These are phyloP conservation scores for Nematodospora valgi DNA, from an alignment of 805 yeast species.

Conservation along the genomic window DNA sequence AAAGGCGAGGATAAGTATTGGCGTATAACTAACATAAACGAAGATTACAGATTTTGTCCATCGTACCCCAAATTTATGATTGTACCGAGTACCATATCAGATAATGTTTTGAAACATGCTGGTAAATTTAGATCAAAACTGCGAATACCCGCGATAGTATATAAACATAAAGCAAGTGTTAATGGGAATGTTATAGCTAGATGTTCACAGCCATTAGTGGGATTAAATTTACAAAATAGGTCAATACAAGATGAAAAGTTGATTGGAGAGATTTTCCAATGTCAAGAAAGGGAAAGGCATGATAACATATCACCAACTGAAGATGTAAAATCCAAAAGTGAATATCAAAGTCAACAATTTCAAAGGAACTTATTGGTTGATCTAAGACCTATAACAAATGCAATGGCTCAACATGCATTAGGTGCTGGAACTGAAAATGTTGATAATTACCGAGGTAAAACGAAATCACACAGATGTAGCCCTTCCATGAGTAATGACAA, in stretches of 20 bases:
- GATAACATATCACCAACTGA: neutral
- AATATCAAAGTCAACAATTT: conserved; percentile 27
- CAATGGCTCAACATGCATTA: conserved; percentile 92
- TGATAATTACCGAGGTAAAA: conserved; percentile 66
- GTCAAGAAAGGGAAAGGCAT: conserved; percentile 41
- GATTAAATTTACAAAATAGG: conserved; percentile 73
- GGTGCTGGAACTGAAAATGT: conserved; percentile 98
- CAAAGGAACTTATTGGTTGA: conserved; percentile 73
- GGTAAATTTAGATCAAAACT: conserved; percentile 81
- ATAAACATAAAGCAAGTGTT: conserved; percentile 53
- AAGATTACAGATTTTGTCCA: conserved; percentile 60
- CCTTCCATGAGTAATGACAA: too few relatives aligned
- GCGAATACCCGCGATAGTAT: conserved; percentile 79
- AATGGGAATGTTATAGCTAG: conserved; percentile 80
- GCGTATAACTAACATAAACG: conserved; percentile 69
- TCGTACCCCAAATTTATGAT: conserved; percentile 70
- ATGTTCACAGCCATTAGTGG: conserved; percentile 91
- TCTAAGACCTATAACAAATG: conserved; percentile 89
- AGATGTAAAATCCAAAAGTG: conserved; percentile 15
- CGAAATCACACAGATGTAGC: neutral
- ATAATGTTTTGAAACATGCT: conserved; percentile 78
- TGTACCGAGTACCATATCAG: conserved; percentile 77
- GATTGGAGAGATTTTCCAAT: conserved; percentile 66
- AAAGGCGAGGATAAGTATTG: conserved; percentile 38
- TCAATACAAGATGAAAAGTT: conserved; percentile 90